These are phyloP conservation scores for Globisporangium nodosum DNA, from an alignment of 352 stramenopile species.

Conservation along the genomic window DNA sequence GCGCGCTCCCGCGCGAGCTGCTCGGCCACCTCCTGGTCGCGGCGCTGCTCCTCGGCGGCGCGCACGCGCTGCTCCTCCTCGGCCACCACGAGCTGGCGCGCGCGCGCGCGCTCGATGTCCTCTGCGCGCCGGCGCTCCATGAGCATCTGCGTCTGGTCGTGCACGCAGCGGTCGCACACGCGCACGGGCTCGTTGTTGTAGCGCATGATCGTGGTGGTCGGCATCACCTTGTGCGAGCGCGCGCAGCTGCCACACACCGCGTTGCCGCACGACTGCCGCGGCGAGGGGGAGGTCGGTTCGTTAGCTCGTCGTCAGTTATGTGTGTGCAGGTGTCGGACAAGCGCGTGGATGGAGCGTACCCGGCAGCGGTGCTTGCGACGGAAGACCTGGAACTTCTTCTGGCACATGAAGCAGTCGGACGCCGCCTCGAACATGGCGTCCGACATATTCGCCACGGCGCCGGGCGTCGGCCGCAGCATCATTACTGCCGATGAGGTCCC, in stretches of 20 bases:
- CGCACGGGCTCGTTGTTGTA: slow-evolving; percentile 79
- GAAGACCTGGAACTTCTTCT: slow-evolving; percentile 86
- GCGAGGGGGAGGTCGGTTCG: background rate
- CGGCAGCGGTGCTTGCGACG: slow-evolving; percentile 78
- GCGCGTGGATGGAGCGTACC: slow-evolving; percentile 21
- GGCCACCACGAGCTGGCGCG: slow-evolving; percentile 58
- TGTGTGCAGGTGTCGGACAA: background rate
- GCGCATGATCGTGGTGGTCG: slow-evolving; percentile 48
- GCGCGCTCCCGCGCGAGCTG: slow-evolving; percentile 28
- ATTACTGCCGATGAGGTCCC: background rate
- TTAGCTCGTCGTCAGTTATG: background rate
- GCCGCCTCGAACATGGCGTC: slow-evolving; percentile 52
- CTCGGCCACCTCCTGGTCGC: slow-evolving; percentile 44
- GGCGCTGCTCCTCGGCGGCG: slow-evolving; percentile 38
- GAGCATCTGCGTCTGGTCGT: slow-evolving; percentile 70
- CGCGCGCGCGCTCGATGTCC: slow-evolving; percentile 66
- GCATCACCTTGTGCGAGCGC: slow-evolving; percentile 73
- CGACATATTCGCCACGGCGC: slow-evolving; percentile 20
- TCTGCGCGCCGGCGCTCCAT: slow-evolving; percentile 59
- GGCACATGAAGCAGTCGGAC: slow-evolving; percentile 66
- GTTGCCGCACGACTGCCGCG: slow-evolving; percentile 60
- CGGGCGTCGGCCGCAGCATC: slow-evolving; percentile 16
- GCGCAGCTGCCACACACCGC: slow-evolving; percentile 73
- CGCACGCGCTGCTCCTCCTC: slow-evolving; percentile 65
- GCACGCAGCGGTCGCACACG: slow-evolving; percentile 76